Evolutionary conservation across 2,329 filamentous ascomycete genomes (phyloP).

Genomic region (Aspergillus japonicus): DNA sequence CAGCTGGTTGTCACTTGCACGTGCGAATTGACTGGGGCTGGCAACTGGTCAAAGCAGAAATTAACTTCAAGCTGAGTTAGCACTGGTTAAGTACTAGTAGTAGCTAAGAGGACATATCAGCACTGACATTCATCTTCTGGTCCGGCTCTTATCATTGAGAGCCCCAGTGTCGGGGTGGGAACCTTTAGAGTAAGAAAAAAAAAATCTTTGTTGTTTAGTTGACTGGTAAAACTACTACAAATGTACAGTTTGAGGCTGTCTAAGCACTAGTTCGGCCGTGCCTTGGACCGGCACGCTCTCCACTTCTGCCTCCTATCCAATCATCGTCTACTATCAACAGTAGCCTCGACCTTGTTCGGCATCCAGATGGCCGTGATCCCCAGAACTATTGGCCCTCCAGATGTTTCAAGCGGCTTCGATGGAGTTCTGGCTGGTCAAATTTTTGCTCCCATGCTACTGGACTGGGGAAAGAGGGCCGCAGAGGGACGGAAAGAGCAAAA

Average conservation of each 20-base stretch:
- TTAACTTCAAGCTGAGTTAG: too few relatives aligned
- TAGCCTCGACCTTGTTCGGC: background rate
- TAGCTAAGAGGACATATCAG: background rate
- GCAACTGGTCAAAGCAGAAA: too few relatives aligned
- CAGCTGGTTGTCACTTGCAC: background rate
- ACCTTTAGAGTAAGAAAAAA: background rate
- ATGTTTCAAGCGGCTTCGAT: slow-evolving; percentile 39
- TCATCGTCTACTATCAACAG: background rate
- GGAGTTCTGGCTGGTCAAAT: background rate
- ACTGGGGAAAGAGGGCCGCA: background rate
- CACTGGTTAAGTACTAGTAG: too few relatives aligned
- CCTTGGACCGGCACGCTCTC: background rate
- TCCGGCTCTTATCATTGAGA: too few relatives aligned
- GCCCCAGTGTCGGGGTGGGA: background rate
- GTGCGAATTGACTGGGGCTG: background rate
- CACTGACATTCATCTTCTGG: background rate
- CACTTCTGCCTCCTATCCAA: background rate
- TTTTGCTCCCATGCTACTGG: background rate
- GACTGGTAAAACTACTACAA: background rate
- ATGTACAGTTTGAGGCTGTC: background rate
- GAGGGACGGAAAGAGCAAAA: background rate
- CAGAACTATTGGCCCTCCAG: slow-evolving; percentile 29
- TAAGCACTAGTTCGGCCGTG: background rate
- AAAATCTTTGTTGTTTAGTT: background rate
- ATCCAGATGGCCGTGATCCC: background rate